Percentiles rank a stretch among this genome's conserved stretches.
phyloP scores from a whole-genome alignment of 495 filamentous ascomycete species.

The Evernia prunastri region DNA sequence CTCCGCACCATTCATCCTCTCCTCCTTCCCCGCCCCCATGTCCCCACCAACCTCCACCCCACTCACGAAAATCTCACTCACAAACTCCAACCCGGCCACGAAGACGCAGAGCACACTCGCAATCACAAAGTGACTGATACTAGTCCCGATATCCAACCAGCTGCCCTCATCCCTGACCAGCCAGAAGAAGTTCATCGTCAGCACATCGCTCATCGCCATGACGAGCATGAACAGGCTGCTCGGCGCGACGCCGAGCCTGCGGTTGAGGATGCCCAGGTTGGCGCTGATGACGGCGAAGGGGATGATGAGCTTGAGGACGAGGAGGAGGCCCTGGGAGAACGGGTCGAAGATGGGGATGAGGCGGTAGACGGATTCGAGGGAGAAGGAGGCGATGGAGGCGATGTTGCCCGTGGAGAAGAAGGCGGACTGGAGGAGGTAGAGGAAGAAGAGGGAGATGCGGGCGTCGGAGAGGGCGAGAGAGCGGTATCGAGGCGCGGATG shows the following conservation, averaged over 20 bases:
- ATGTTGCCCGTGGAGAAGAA: slow-evolving; percentile 99
- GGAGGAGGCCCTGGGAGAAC: slow-evolving; percentile 81
- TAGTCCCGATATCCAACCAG: slow-evolving; percentile 96
- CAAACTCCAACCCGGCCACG: slow-evolving; percentile 77
- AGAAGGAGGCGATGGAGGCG: slow-evolving; percentile 91
- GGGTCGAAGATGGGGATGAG: slow-evolving; percentile 94
- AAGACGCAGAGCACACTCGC: slow-evolving; percentile 85
- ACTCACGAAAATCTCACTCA: slow-evolving; percentile 75
- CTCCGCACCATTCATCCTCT: slow-evolving; percentile 8
- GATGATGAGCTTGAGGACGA: slow-evolving; percentile 85
- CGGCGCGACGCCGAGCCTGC: slow-evolving; percentile 70
- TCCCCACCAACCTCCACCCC: slow-evolving; percentile 65
- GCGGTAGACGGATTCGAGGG: slow-evolving; percentile 80
- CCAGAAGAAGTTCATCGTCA: slow-evolving; percentile 97
- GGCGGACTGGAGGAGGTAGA: slow-evolving; percentile 85
- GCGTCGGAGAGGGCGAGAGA: slow-evolving; percentile 71
- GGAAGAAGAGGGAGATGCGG: slow-evolving; percentile 87
- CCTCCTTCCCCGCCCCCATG: slow-evolving; percentile 7
- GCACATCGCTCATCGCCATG: slow-evolving; percentile 83
- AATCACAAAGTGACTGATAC: slow-evolving; percentile 90
- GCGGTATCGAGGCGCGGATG: slow-evolving; percentile 51
- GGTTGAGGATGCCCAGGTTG: slow-evolving; percentile 91
- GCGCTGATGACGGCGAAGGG: slow-evolving; percentile 92
- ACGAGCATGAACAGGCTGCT: slow-evolving; percentile 88
- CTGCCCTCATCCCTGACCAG: slow-evolving; percentile 91